Percentiles rank a stretch among this genome's conserved stretches.
Conservation (phyloP, 202 grass and related monocot genomes). For the Carex sylvatica region DNA sequence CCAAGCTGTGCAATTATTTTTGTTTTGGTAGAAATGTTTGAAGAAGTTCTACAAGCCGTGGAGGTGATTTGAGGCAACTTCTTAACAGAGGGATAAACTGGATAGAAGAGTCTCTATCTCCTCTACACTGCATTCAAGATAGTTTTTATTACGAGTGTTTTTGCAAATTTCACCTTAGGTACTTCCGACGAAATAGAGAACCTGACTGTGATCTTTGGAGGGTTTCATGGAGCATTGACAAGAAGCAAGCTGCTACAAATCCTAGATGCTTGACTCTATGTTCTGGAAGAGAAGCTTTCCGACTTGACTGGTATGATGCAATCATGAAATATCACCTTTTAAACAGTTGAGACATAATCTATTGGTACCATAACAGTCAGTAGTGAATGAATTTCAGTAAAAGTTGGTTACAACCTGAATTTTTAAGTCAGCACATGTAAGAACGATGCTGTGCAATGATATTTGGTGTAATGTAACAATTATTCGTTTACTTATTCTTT, state of each 20-base stretch:
- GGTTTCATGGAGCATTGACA: no score
- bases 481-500: neutral
- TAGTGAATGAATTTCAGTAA: neutral
- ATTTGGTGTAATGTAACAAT: neutral
- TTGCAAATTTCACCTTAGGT: neutral
- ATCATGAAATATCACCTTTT: neutral
- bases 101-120: neutral
- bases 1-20: neutral
- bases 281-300: no score
- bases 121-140: neutral
- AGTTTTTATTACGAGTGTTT: neutral
- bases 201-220: no score
- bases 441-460: neutral
- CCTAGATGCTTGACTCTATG: no score
- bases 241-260: no score
- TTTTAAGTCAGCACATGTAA: no score
- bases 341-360: neutral
- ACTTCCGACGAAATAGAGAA: no score
- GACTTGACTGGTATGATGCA: neutral
- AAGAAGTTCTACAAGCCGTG: neutral
- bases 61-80: constrained; percentile 5
- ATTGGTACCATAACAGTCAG: neutral
- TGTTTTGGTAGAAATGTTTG: constrained; percentile 15
- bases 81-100: neutral
- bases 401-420: neutral